Evolutionary conservation across 768 basidiomycete species (phyloP), one percentile per base, ranked within the genome.

Genomic region (Pulveroboletus sp.): DNA sequence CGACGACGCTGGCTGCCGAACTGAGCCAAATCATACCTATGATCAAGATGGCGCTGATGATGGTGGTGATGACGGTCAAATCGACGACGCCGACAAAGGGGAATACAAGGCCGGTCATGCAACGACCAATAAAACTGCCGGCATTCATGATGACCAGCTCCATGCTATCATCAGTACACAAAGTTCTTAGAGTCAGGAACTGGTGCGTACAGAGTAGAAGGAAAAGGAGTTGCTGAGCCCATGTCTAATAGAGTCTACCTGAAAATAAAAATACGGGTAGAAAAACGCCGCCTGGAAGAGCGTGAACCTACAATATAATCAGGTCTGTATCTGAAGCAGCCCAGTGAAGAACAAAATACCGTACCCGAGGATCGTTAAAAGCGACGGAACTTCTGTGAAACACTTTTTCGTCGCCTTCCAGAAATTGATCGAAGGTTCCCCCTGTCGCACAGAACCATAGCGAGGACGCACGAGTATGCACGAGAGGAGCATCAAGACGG

Each of bases 251-350:
- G 81, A 71, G 40, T 79, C 74, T 6, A 82, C 57, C 55, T 84
- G 83, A 17, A 84, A 65, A 60, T 80, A 84, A 61, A 79, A 83
- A 36, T 77, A 69, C 0, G 81, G 79, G 43, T 75, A 78, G 47
- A 71, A 75, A 23, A 74, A 60, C 1, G 74, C 76, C 1, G 65
- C 52, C 17, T 75, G 64, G 29, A 71, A 70, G 23, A 61, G 40
- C 16, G 40, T 50, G 19, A 53, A 59, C 29, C 64, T 66, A 42
- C 20, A 17, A 5, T 13, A 19, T 13, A 24, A 39, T 34, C 13
- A 27, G 31, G 5, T 8, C 41, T 7, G 10, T 20, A 38, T 50
- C 8, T 12, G 39, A 6, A 29, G 8, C 8, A 27, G 33, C 20
- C 35, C 17, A 11, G 11, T 1, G 3, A 4, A n/a, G 27, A 40